A percentile compares a stretch with the other conserved stretches of the same genome.
Conservation (phyloP, 2,329 filamentous ascomycete species). For the Colletotrichum cereale region DNA sequence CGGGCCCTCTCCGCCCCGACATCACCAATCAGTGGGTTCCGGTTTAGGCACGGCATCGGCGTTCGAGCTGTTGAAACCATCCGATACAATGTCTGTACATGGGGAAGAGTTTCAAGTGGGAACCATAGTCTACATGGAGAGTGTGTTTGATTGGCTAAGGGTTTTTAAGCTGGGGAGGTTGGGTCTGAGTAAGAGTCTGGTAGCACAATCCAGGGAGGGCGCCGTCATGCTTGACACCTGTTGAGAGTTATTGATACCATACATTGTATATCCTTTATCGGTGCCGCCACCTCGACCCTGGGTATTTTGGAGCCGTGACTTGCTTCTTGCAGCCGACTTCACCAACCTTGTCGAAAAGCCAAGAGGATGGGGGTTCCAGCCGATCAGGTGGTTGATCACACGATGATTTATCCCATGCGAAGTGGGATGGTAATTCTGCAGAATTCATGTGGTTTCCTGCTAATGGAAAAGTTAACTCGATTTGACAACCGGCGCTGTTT, state of each 20-base stretch:
- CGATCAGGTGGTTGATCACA: not conserved
- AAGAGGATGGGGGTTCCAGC: not conserved
- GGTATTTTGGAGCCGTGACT: not conserved
- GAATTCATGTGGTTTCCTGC: no score
- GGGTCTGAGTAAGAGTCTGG: not conserved
- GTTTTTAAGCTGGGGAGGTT: not conserved
- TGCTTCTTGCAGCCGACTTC: not conserved
- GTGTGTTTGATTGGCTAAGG: not conserved
- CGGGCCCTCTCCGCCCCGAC: not conserved
- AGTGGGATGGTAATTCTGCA: not conserved
- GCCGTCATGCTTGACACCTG: not conserved
- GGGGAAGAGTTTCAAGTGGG: not conserved
- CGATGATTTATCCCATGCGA: not conserved
- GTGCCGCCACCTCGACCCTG: not conserved
- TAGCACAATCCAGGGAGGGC: not conserved
- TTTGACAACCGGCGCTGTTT: not conserved
- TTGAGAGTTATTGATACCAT: not conserved
- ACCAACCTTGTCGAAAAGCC: not conserved
- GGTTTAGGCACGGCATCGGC: not conserved
- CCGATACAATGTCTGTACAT: not conserved
- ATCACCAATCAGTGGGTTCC: not conserved
- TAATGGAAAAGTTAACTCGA: not conserved
- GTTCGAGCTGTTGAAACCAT: not conserved
- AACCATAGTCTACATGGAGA: not conserved
- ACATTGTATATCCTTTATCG: no score